phyloP scores from a whole-genome alignment of 768 basidiomycete genomes.

The Porphyrellus cyaneotinctus region DNA sequence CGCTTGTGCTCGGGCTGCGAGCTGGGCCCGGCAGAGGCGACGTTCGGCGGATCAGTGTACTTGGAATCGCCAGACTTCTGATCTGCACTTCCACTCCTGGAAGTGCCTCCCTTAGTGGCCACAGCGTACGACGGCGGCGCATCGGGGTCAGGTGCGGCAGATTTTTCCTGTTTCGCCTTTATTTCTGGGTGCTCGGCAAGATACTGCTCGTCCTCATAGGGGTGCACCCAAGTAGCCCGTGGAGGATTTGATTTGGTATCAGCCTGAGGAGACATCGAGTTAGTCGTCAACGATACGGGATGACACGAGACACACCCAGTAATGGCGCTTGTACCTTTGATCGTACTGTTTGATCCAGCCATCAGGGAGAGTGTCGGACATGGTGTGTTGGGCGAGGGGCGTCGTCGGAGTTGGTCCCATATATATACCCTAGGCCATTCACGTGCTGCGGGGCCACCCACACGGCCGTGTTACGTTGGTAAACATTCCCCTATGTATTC shows the following conservation, averaged over 20 bases:
- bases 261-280: conserved; percentile 38
- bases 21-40: neutral
- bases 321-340: conserved; percentile 37
- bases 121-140: conserved; percentile 29
- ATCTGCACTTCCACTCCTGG: conserved; percentile 8
- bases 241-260: conserved; percentile 61
- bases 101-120: conserved; percentile 29
- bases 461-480: no score
- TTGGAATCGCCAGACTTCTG: neutral
- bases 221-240: conserved; percentile 69
- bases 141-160: neutral
- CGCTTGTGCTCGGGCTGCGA: conserved; percentile 34
- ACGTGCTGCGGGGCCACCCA: conserved; percentile 14
- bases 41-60: neutral
- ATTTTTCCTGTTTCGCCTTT: conserved; percentile 33
- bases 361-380: conserved; percentile 40
- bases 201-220: conserved; percentile 64
- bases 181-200: conserved; percentile 51
- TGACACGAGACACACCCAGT: conserved; percentile 40
- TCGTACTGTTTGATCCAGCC: conserved; percentile 58
- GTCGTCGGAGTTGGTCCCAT: neutral
- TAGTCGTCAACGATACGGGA: neutral
- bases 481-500: no score
- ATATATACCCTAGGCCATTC: neutral
- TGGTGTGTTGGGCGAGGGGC: neutral